Base-by-base conservation (phyloP, 495 filamentous ascomycete species). In the Usnea hakonensis region DNA sequence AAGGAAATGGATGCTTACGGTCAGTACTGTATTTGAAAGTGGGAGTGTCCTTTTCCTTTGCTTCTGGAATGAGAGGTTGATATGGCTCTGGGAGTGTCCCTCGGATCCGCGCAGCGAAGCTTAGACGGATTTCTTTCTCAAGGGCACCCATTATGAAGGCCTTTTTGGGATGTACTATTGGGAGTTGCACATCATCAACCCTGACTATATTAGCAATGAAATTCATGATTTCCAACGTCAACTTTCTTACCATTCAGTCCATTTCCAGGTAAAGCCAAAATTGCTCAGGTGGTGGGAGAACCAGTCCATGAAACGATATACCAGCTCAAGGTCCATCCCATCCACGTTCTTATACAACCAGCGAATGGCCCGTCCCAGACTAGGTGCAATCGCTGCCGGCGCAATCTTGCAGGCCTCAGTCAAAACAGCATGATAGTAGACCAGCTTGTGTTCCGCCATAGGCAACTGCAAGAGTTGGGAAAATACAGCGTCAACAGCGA, bases 241-340 rank as follows among this genome's bases (percentile, higher is more conserved):
- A 52, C 55, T 37, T 33, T 72, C 80, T 73, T 70, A 86, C 94
- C 94, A 99, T 76, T 99, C 94, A 23, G 87, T 87, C 94, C 94
- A 99, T 76, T 97, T 97, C 94, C 94, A 99, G 5, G 95, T 94
- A 69, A 97, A 99, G 43, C 95, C 94, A 69, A 97, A 99, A 75
- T 99, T 99, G 73, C 91, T 96, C 67, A 99, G 72, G 77, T 99
- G 94, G 70, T 99, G 95, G 17, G 92, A 82, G 69, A 99, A 99
- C 94, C 94, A 99, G 72, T 97, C 94, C 70, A 95, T 78, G 75
- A 97, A 97, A 19, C 94, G 85, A 72, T 89, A 86, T 61, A 76
- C 81, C 41, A 99, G 75, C 75, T 99, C 95, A 44, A 95, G 73
- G 68, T 99, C 94, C 77, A 97, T 85, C 5, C 79, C 79, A 64